Conservation (phyloP, 768 basidiomycete species). For the Leccinum aurantiacum region DNA sequence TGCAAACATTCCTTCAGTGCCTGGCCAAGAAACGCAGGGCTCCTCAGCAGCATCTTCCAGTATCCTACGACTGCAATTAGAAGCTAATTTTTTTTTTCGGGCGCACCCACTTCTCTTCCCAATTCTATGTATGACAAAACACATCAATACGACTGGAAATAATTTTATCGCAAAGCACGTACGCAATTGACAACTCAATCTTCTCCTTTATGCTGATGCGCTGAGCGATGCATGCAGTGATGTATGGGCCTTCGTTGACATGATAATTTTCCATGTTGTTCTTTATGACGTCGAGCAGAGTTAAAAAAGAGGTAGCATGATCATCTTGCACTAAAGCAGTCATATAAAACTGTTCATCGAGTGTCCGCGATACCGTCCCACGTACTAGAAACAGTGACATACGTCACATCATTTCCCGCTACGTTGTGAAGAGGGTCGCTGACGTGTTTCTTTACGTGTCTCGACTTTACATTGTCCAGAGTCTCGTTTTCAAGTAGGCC, state of each 20-base stretch:
- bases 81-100: neutral
- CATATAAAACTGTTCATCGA: neutral
- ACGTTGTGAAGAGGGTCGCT: neutral
- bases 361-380: neutral
- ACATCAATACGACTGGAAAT: neutral
- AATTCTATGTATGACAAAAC: neutral
- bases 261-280: neutral
- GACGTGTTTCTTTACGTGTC: neutral
- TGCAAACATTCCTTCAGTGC: neutral
- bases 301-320: fast-evolving
- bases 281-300: fast-evolving
- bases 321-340: neutral
- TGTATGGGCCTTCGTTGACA: neutral
- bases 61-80: neutral
- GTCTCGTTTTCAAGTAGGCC: neutral
- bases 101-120: neutral
- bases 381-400: neutral
- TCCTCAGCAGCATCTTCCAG: neutral
- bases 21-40: neutral
- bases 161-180: neutral
- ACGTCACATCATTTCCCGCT: neutral
- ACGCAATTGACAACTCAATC: neutral
- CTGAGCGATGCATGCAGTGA: fast-evolving
- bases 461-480: neutral
- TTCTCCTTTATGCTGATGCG: neutral